phyloP scores from a whole-genome alignment of 2,329 filamentous ascomycete genomes.

The Colletotrichum neosansevieriae region DNA sequence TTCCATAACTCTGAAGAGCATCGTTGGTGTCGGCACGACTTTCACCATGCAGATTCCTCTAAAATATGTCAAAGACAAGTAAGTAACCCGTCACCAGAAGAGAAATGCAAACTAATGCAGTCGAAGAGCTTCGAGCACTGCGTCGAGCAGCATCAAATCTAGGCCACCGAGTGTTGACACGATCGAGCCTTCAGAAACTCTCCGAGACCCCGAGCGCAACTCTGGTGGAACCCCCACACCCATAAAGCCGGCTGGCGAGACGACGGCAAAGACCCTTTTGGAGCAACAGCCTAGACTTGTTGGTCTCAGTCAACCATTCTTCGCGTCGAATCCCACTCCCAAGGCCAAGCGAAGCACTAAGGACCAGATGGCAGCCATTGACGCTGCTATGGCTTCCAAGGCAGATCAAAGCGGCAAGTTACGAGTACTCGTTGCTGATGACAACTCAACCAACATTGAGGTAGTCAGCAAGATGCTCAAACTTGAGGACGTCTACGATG shows the following conservation, averaged over 20 bases:
- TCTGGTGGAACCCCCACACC: slow-evolving; percentile 23
- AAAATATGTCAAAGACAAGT: slow-evolving; percentile 77
- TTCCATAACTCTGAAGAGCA: slow-evolving; percentile 77
- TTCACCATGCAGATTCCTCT: slow-evolving; percentile 89
- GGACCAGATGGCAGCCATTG: slow-evolving; percentile 74
- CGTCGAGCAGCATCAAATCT: slow-evolving; percentile 66
- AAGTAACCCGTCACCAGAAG: slow-evolving; percentile 48
- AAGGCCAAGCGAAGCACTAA: slow-evolving; percentile 56
- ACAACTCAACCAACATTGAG: slow-evolving; percentile 70
- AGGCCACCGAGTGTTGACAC: slow-evolving; percentile 61
- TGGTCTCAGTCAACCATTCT: slow-evolving; percentile 86
- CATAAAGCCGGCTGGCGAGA: slow-evolving; percentile 44
- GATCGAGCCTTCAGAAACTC: slow-evolving; percentile 48
- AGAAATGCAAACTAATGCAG: slow-evolving; percentile 20
- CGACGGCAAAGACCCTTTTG: slow-evolving; percentile 60
- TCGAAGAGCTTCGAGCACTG: slow-evolving; percentile 63
- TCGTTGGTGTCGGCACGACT: slow-evolving; percentile 78
- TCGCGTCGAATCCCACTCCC: slow-evolving; percentile 61
- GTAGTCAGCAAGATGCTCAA: slow-evolving; percentile 75
- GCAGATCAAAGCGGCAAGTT: slow-evolving; percentile 71
- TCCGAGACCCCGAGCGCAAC: slow-evolving; percentile 25
- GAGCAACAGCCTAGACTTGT: slow-evolving; percentile 83
- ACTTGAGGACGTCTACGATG: slow-evolving; percentile 84
- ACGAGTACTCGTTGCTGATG: slow-evolving; percentile 86
- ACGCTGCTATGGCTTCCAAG: slow-evolving; percentile 73